Evolutionary conservation across 2,329 filamentous ascomycete genomes (phyloP).

Genomic region (Daldinia sp.): DNA sequence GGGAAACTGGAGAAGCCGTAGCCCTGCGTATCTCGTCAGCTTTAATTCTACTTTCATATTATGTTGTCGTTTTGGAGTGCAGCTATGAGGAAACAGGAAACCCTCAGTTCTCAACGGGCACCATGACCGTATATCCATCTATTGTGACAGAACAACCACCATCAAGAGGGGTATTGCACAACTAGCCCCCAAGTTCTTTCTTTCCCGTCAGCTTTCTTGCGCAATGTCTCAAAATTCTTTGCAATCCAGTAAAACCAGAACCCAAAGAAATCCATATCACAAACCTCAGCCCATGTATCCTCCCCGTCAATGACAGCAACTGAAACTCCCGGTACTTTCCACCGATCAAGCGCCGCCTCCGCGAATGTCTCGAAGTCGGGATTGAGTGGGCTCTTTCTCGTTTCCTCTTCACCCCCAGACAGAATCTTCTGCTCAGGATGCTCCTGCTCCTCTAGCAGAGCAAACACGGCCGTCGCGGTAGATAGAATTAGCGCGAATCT

Average conservation of each 20-base stretch:
- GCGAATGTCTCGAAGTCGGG: slow-evolving; percentile 27
- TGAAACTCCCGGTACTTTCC: slow-evolving; percentile 59
- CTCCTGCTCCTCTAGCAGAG: neutral
- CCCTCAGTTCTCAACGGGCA: too few relatives aligned
- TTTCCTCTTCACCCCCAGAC: neutral
- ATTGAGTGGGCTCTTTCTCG: slow-evolving; percentile 25
- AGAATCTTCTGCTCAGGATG: slow-evolving; percentile 11
- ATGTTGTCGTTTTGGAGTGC: neutral
- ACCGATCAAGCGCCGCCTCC: slow-evolving; percentile 46
- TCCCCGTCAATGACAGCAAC: slow-evolving; percentile 58
- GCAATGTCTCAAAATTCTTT: neutral
- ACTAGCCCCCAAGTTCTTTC: neutral
- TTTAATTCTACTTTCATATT: neutral
- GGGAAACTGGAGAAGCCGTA: slow-evolving; percentile 53
- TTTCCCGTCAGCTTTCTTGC: too few relatives aligned
- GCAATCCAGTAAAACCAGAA: neutral
- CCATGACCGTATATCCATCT: too few relatives aligned
- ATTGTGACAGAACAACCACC: too few relatives aligned
- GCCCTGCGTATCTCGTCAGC: slow-evolving; percentile 47
- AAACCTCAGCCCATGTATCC: slow-evolving; percentile 51
- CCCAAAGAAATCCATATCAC: slow-evolving; percentile 13
- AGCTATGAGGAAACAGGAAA: too few relatives aligned
- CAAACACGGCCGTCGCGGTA: neutral
- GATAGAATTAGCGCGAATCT: neutral
- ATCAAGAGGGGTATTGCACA: too few relatives aligned